phyloP scores from a whole-genome alignment of 2,329 filamentous ascomycete genomes.

The Scedosporium minutisporum region DNA sequence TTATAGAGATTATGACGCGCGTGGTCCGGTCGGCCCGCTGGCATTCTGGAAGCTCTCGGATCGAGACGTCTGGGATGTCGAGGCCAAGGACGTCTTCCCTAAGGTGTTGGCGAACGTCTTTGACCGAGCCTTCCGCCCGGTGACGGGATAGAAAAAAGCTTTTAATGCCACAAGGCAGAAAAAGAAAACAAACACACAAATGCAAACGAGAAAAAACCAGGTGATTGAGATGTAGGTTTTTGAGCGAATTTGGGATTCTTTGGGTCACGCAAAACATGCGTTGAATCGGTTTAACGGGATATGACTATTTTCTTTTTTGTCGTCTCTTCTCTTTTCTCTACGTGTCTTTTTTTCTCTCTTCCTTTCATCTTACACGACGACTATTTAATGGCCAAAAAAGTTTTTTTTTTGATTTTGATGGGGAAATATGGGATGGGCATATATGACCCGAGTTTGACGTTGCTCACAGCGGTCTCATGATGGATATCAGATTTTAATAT shows the following conservation, averaged over 20 bases:
- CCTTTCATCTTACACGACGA: not conserved
- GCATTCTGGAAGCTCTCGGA: slow-evolving; percentile 59
- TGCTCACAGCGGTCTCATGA: not conserved
- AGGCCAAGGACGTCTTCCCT: not conserved
- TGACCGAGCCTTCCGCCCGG: not conserved
- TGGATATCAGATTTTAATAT: not conserved
- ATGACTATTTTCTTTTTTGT: not conserved
- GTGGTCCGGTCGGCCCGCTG: slow-evolving; percentile 64
- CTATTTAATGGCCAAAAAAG: not conserved
- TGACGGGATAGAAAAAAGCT: not conserved
- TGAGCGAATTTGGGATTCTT: too few relatives aligned
- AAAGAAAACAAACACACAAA: not conserved
- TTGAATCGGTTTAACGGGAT: too few relatives aligned
- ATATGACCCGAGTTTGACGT: not conserved
- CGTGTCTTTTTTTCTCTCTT: not conserved
- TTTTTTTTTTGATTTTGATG: not conserved
- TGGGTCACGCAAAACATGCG: too few relatives aligned
- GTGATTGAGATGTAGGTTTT: too few relatives aligned
- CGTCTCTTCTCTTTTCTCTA: not conserved
- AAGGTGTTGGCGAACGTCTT: not conserved
- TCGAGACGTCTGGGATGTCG: not conserved
- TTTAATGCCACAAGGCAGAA: not conserved
- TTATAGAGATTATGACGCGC: slow-evolving; percentile 50
- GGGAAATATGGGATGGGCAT: not conserved
- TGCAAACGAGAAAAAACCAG: not conserved